Evolutionary conservation across 352 stramenopile genomes (phyloP).

Genomic region (Pythium coloratum): DNA sequence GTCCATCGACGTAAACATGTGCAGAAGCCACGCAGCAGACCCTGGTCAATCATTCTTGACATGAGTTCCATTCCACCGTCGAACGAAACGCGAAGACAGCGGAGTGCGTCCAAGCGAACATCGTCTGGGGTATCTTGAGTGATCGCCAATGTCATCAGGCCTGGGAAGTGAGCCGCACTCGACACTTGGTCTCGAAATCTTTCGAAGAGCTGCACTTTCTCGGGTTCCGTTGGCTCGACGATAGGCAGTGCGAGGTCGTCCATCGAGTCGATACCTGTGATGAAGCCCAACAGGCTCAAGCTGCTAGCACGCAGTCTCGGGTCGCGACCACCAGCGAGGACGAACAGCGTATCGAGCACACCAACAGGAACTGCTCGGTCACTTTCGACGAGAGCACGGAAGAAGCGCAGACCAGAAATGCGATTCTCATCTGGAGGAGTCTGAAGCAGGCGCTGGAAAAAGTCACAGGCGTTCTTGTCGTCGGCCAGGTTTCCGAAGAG

Average conservation of each 20-base stretch:
- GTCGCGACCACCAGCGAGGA: constrained; percentile 65
- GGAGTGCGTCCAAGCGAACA: constrained; percentile 59
- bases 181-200: constrained; percentile 67
- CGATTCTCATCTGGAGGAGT: constrained; percentile 78
- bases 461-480: constrained; percentile 62
- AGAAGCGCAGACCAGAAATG: constrained; percentile 70
- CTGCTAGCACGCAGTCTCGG: constrained; percentile 46
- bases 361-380: constrained; percentile 48
- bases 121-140: constrained; percentile 40
- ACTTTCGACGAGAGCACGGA: constrained; percentile 57
- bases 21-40: constrained; percentile 68
- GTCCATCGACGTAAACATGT: constrained; percentile 61
- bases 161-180: constrained; percentile 56
- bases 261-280: constrained; percentile 61
- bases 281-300: constrained; percentile 50
- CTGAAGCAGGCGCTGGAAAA: constrained; percentile 75
- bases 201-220: constrained; percentile 48
- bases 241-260: constrained; percentile 44
- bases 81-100: constrained; percentile 66
- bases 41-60: constrained; percentile 66
- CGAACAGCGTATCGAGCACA: constrained; percentile 74
- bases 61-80: constrained; percentile 57
- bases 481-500: constrained; percentile 70
- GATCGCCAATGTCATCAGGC: constrained; percentile 60
- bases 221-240: constrained; percentile 37